Percentiles rank a stretch among this genome's conserved stretches.
Conservation (phyloP, 202 grass and related monocot species). For the Elaeis oleifera region DNA sequence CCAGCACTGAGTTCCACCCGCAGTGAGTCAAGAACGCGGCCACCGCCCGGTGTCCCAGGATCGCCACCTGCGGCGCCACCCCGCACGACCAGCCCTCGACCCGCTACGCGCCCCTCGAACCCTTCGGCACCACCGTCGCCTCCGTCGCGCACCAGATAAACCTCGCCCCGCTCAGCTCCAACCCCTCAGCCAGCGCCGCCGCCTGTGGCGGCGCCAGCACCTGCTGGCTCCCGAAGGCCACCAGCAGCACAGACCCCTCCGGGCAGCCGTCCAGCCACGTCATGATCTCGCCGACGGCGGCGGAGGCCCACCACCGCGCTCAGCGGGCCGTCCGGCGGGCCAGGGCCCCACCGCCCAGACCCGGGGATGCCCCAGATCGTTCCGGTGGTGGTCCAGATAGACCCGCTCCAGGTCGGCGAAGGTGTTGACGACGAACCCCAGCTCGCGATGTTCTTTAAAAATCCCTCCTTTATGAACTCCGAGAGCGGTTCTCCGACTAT, state of each 20-base stretch:
- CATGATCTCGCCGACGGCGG: neutral
- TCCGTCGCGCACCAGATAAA: slow-evolving; percentile 42
- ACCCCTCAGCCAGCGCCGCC: slow-evolving; percentile 24
- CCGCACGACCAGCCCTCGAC: neutral
- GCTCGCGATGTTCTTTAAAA: slow-evolving; percentile 46
- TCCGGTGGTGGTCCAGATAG: slow-evolving; percentile 33
- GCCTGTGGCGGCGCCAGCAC: slow-evolving; percentile 29
- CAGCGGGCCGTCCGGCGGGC: neutral
- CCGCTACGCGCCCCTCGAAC: neutral
- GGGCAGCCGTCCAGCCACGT: slow-evolving; percentile 42
- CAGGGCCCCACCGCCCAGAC: slow-evolving; percentile 47
- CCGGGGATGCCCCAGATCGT: slow-evolving; percentile 25
- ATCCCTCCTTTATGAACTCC: slow-evolving; percentile 35
- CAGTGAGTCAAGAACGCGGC: slow-evolving; percentile 10
- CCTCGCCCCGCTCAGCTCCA: slow-evolving; percentile 27
- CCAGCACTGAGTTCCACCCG: slow-evolving; percentile 13
- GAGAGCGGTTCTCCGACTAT: slow-evolving; percentile 32
- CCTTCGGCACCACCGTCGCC: slow-evolving; percentile 1
- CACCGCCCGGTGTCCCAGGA: slow-evolving; percentile 3
- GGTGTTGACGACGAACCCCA: slow-evolving; percentile 51
- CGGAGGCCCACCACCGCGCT: slow-evolving; percentile 26
- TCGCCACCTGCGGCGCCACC: slow-evolving; percentile 12
- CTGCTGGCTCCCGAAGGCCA: slow-evolving; percentile 48
- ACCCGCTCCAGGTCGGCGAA: slow-evolving; percentile 33
- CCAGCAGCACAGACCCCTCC: slow-evolving; percentile 46